Conservation (phyloP, 2,329 filamentous ascomycete genomes). For the Epicoccum nigrum region DNA sequence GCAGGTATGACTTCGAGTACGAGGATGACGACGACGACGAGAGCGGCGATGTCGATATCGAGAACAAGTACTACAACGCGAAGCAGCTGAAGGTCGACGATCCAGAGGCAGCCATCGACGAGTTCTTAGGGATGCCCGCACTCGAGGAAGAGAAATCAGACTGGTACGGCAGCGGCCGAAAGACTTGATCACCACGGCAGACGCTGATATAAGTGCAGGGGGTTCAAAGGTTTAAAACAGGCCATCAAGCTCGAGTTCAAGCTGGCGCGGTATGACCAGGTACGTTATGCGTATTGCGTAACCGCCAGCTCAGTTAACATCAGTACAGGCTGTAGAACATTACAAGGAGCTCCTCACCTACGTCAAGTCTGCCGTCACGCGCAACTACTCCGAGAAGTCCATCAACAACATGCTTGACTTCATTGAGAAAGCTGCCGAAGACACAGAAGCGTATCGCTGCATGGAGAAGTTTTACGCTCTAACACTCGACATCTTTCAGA, state of each 20-base stretch:
- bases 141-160: constrained; percentile 92
- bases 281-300: constrained; percentile 42
- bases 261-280: constrained; percentile 84
- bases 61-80: constrained; percentile 99
- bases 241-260: constrained; percentile 97
- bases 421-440: constrained; percentile 86
- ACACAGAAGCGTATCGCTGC: constrained; percentile 73
- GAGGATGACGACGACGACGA: constrained; percentile 92
- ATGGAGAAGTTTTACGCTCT: constrained; percentile 96
- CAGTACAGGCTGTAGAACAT: constrained; percentile 78
- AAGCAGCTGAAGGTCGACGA: constrained; percentile 92
- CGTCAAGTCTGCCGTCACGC: constrained; percentile 93
- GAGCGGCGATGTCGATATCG: constrained; percentile 87
- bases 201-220: constrained; percentile 54
- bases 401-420: constrained; percentile 99
- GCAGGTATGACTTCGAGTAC: constrained; percentile 93
- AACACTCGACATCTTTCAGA: constrained; percentile 93
- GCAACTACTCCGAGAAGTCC: constrained; percentile 98
- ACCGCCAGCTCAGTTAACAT: constrained; percentile 25
- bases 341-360: constrained; percentile 96
- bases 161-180: constrained; percentile 61
- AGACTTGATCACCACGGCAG: background rate
- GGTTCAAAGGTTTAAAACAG: constrained; percentile 97
- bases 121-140: constrained; percentile 86
- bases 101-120: constrained; percentile 85